Percentiles rank a stretch among this genome's conserved stretches.
phyloP scores from a whole-genome alignment of 495 filamentous ascomycete genomes.

The Penicillium bovifimosum region DNA sequence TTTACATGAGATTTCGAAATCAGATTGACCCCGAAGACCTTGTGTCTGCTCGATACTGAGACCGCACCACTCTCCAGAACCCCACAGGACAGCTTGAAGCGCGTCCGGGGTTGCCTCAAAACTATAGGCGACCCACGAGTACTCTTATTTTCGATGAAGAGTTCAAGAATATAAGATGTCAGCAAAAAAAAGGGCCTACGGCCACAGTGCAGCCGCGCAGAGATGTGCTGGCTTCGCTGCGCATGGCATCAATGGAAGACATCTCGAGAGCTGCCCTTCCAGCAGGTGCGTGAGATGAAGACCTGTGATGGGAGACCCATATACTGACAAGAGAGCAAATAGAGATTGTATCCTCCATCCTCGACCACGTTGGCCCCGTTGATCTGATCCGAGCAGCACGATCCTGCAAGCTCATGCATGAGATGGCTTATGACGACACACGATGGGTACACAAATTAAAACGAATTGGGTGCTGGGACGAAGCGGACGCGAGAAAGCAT shows the following conservation, averaged over 20 bases:
- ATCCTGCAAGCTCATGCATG: conserved; percentile 80
- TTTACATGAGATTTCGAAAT: background rate
- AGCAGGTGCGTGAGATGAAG: conserved; percentile 52
- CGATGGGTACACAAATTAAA: conserved; percentile 84
- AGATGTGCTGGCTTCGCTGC: conserved; percentile 67
- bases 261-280: conserved; percentile 70
- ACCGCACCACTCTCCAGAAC: background rate
- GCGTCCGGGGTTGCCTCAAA: background rate
- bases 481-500: conserved; percentile 72
- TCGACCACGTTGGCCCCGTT: conserved; percentile 79
- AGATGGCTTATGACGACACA: conserved; percentile 99
- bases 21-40: background rate
- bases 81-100: conserved; percentile 1
- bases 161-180: conserved; percentile 45
- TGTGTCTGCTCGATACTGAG: background rate
- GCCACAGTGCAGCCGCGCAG: conserved; percentile 43
- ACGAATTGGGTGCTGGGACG: conserved; percentile 89
- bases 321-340: conserved; percentile 11
- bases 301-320: background rate
- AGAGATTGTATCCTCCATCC: conserved; percentile 86
- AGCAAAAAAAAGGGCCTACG: conserved; percentile 55
- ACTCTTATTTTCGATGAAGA: conserved; percentile 29
- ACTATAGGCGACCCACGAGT: conserved; percentile 1
- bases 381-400: conserved; percentile 85
- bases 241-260: conserved; percentile 68